Evolutionary conservation across 2,329 filamentous ascomycete genomes (phyloP).

Genomic region (Aphanocladium album): DNA sequence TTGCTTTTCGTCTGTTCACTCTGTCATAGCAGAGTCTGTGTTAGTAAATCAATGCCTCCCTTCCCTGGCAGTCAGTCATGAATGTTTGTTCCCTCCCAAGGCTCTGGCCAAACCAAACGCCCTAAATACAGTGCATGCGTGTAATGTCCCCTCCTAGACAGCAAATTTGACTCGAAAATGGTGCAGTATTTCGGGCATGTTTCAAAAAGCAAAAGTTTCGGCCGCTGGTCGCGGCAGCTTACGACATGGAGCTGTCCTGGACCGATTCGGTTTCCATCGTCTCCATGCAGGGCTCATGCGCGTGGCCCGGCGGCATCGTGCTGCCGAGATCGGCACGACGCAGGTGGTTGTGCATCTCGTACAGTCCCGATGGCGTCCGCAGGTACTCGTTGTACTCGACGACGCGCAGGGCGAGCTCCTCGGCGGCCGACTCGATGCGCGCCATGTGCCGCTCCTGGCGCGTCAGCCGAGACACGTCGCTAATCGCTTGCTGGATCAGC

Average conservation of each 20-base stretch:
- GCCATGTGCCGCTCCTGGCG: constrained; percentile 42
- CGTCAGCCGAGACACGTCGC: constrained; percentile 39
- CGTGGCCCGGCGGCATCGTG: not conserved
- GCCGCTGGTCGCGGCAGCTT: too few relatives aligned
- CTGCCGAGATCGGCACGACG: too few relatives aligned
- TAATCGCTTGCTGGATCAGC: constrained; percentile 36
- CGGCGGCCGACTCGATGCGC: constrained; percentile 48
- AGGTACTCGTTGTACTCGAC: constrained; percentile 45
- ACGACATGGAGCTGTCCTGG: not conserved
- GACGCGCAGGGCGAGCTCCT: constrained; percentile 50
- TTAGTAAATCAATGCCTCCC: too few relatives aligned
- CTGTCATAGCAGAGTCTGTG: not conserved
- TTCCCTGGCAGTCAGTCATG: not conserved
- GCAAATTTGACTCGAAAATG: not conserved
- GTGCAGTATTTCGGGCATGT: not conserved
- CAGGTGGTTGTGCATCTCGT: constrained; percentile 11
- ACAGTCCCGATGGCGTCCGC: constrained; percentile 22
- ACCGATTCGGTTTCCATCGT: not conserved
- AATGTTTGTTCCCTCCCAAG: not conserved
- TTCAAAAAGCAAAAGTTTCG: not conserved
- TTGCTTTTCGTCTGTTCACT: too few relatives aligned
- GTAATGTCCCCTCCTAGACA: not conserved
- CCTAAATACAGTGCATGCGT: not conserved
- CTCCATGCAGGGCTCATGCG: not conserved
- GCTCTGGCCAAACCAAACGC: not conserved